Conservation (phyloP, 768 basidiomycete genomes). For the Lactarius pseudohatsudake region DNA sequence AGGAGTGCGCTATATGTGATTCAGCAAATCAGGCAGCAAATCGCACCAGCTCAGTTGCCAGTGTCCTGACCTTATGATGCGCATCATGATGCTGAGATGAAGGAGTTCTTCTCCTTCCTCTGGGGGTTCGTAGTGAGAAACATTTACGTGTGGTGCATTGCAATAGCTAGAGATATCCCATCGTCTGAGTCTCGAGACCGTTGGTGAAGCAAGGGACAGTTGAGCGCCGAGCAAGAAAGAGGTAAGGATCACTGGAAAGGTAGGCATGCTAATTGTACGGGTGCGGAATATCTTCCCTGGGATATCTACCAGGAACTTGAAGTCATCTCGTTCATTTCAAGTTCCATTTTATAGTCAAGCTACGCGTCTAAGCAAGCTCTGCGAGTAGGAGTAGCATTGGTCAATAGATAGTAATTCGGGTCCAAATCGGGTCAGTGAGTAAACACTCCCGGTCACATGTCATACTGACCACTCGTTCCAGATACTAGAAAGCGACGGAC, state of each 20-base stretch:
- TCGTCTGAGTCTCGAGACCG: slow-evolving; percentile 32
- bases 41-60: background rate
- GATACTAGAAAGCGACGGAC: background rate
- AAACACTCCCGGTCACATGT: background rate
- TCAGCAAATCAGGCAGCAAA: background rate
- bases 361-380: background rate
- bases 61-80: background rate
- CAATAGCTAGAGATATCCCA: slow-evolving; percentile 54
- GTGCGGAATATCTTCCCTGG: background rate
- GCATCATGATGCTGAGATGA: background rate
- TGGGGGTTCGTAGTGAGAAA: slow-evolving; percentile 40
- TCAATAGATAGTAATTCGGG: background rate
- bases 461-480: background rate
- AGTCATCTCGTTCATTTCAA: background rate
- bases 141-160: slow-evolving; percentile 48
- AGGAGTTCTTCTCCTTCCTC: background rate
- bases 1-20: background rate
- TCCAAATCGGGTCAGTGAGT: background rate
- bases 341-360: background rate
- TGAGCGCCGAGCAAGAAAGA: background rate
- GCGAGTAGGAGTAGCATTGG: background rate
- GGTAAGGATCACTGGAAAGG: background rate
- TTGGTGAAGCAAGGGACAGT: background rate
- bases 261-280: background rate
- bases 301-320: background rate